A percentile compares a stretch with the other conserved stretches of the same genome.
Evolutionary conservation across 75 land plant genomes (phyloP).

Genomic region (Sequoia sempervirens): DNA sequence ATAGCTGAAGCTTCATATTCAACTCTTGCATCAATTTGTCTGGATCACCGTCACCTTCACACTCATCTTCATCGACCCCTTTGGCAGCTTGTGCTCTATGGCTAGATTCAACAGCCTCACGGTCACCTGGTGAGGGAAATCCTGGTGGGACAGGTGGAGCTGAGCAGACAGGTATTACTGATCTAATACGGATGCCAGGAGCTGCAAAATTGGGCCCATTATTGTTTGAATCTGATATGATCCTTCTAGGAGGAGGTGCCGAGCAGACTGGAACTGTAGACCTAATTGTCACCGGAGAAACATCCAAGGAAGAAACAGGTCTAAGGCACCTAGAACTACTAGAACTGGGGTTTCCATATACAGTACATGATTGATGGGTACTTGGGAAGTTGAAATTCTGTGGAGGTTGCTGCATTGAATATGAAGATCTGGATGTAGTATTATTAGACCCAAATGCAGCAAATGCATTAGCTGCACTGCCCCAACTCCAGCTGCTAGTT

Average conservation of each 20-base stretch:
- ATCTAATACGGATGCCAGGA: slow-evolving; percentile 29
- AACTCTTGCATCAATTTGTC: background rate
- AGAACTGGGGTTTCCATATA: background rate
- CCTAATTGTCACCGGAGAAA: slow-evolving; percentile 30
- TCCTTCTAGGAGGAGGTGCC: slow-evolving; percentile 16
- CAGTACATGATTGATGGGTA: background rate
- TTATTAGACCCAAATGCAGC: slow-evolving; percentile 7
- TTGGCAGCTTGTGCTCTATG: background rate
- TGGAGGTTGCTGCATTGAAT: background rate
- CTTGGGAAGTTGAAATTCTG: slow-evolving; percentile 4
- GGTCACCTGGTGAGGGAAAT: slow-evolving; percentile 6
- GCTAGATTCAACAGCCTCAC: background rate
- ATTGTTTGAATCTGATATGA: background rate
- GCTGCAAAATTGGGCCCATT: background rate
- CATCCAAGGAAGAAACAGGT: slow-evolving; percentile 8
- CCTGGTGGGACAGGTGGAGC: slow-evolving; percentile 19
- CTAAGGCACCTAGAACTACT: slow-evolving; percentile 4
- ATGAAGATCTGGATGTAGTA: background rate
- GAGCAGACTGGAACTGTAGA: slow-evolving; percentile 27
- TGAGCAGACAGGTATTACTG: slow-evolving; percentile 32
- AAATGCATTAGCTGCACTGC: background rate
- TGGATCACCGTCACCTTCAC: background rate
- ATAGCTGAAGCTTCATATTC: slow-evolving; percentile 5
- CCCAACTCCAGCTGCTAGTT: slow-evolving; percentile 7
- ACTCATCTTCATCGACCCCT: background rate